These are phyloP conservation scores for Penicillium bovifimosum DNA, from an alignment of 495 filamentous ascomycete genomes.

Conservation along the genomic window DNA sequence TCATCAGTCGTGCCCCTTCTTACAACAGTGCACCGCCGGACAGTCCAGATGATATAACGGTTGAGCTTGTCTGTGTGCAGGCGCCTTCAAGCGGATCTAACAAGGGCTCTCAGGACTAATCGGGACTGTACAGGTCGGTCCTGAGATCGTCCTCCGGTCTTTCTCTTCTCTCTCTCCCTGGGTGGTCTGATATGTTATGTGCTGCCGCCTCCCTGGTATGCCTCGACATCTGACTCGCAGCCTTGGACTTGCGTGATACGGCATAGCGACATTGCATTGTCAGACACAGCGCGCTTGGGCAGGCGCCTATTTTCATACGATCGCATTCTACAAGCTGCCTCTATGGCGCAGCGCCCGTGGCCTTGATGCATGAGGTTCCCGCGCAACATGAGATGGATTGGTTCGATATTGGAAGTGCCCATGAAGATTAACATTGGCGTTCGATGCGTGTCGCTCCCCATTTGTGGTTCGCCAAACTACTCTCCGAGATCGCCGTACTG, in stretches of 20 bases:
- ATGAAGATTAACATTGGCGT: background rate
- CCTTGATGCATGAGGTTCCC: too few species aligned
- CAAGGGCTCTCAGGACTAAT: constrained; percentile 12
- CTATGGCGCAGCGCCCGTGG: too few species aligned
- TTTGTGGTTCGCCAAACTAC: background rate
- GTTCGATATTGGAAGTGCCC: background rate
- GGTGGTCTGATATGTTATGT: background rate
- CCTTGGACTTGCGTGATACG: background rate
- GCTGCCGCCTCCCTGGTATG: too few species aligned
- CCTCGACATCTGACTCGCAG: background rate
- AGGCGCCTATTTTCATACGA: background rate
- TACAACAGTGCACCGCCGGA: constrained; percentile 23
- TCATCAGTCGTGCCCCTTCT: constrained; percentile 35
- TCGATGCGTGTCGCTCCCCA: background rate
- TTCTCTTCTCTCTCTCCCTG: background rate
- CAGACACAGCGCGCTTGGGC: background rate
- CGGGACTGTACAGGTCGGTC: background rate
- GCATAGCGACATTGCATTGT: background rate
- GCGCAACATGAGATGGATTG: too few species aligned
- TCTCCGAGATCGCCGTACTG: background rate
- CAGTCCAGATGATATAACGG: constrained; percentile 30
- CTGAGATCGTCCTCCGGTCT: background rate
- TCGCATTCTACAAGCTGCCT: background rate
- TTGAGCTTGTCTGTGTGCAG: constrained; percentile 38
- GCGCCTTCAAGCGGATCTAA: constrained; percentile 25